Percentiles rank a stretch among this genome's conserved stretches.
Conservation (phyloP, 2,329 filamentous ascomycete genomes). For the Xylariales sp. region DNA sequence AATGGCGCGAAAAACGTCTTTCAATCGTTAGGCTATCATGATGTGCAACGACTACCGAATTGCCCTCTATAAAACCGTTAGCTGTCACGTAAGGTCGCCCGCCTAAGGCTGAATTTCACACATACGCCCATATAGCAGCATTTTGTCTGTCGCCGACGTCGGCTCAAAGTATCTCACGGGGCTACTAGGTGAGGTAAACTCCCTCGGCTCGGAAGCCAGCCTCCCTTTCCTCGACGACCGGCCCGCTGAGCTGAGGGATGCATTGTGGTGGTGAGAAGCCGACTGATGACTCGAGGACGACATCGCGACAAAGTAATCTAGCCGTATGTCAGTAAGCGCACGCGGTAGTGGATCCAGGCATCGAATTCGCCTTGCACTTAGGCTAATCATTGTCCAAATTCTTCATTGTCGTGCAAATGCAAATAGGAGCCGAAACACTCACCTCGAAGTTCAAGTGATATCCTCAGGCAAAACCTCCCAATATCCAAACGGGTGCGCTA, state of each 20-base stretch:
- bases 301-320: conserved; percentile 62
- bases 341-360: conserved; percentile 23
- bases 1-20: conserved; percentile 83
- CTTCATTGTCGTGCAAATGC: conserved; percentile 3
- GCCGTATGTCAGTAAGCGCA: conserved; percentile 42
- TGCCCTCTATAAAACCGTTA: conserved; percentile 66
- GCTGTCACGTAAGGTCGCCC: conserved; percentile 24
- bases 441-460: conserved; percentile 48
- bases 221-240: conserved; percentile 62
- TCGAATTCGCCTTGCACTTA: conserved; percentile 27
- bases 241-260: conserved; percentile 66
- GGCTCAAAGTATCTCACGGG: conserved; percentile 77
- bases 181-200: conserved; percentile 62
- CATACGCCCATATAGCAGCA: conserved; percentile 82
- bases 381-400: conserved; percentile 18
- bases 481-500: conserved; percentile 56
- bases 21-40: conserved; percentile 94
- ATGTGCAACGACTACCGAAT: conserved; percentile 85
- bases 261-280: conserved; percentile 68
- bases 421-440: conserved; percentile 39
- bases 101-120: conserved; percentile 27
- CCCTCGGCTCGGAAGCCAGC: conserved; percentile 57
- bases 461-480: conserved; percentile 51
- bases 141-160: conserved; percentile 88
- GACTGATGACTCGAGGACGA: conserved; percentile 61